Evolutionary conservation across 1,139 yeast genomes (phyloP).

Genomic region (Pichia cactophila): DNA sequence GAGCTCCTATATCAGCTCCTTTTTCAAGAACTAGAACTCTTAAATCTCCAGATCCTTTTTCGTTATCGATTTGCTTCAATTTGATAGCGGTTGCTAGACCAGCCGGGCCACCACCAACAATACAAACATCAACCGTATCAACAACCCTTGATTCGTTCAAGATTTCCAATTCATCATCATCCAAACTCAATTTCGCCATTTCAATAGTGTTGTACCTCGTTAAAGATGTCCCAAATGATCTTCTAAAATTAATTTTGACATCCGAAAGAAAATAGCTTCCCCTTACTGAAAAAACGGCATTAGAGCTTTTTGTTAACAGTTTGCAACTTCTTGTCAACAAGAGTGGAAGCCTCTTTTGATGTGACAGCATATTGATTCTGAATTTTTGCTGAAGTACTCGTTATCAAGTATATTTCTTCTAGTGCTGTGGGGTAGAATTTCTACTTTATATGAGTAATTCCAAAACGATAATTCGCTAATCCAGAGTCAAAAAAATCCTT

Average conservation of each 20-base stretch:
- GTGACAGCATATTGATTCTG: background rate
- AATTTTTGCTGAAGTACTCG: too few species aligned
- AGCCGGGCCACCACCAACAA: constrained; percentile 98
- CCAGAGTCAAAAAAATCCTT: background rate
- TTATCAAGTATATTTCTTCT: too few species aligned
- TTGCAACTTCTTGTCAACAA: background rate
- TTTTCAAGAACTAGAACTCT: constrained; percentile 87
- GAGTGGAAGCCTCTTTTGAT: background rate
- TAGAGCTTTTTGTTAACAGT: background rate
- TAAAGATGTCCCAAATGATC: constrained; percentile 5
- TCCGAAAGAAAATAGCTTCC: background rate
- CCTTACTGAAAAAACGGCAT: background rate
- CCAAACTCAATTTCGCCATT: constrained; percentile 29
- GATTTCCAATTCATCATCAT: constrained; percentile 39
- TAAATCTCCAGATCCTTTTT: constrained; percentile 60
- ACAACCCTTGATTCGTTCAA: constrained; percentile 61
- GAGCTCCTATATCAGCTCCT: constrained; percentile 88
- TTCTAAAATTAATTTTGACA: background rate
- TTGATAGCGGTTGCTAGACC: constrained; percentile 91
- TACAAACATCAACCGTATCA: constrained; percentile 86
- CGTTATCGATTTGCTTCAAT: constrained; percentile 71
- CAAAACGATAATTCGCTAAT: background rate
- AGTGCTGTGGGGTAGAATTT: too few species aligned
- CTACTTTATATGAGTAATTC: background rate
- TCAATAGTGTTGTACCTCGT: constrained; percentile 24